Evolutionary conservation across 2,329 filamentous ascomycete genomes (phyloP).

Genomic region (Pestalotiopsis fici): DNA sequence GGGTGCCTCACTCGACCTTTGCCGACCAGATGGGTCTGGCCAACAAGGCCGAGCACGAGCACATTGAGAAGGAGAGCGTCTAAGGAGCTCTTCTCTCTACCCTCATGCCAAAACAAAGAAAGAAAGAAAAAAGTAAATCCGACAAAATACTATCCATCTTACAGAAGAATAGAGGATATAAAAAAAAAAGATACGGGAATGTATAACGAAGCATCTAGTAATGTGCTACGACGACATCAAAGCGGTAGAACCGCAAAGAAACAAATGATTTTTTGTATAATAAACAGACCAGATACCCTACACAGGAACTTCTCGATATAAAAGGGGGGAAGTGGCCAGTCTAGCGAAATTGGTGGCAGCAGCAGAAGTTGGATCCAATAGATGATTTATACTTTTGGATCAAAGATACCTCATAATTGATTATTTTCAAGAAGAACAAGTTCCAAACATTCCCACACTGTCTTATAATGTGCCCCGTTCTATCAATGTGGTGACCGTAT

Average conservation of each 20-base stretch:
- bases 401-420: too few relatives aligned
- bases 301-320: neutral
- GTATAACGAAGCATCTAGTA: slow-evolving; percentile 3
- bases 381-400: neutral
- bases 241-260: neutral
- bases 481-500: too few relatives aligned
- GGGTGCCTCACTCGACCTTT: slow-evolving; percentile 73
- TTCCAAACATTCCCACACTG: too few relatives aligned
- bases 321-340: neutral
- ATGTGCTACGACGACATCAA: slow-evolving; percentile 2
- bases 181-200: neutral
- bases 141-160: neutral
- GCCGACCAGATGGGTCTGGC: slow-evolving; percentile 55
- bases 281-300: neutral
- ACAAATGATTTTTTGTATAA: neutral
- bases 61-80: slow-evolving; percentile 22
- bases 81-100: neutral
- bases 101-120: neutral
- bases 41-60: slow-evolving; percentile 28
- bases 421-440: too few relatives aligned
- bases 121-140: neutral
- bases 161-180: neutral
- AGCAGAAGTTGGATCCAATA: neutral
- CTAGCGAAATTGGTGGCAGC: neutral
- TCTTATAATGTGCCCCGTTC: too few relatives aligned